These are phyloP conservation scores for Ogataea naganishii DNA, from an alignment of 805 yeast species.

Conservation along the genomic window DNA sequence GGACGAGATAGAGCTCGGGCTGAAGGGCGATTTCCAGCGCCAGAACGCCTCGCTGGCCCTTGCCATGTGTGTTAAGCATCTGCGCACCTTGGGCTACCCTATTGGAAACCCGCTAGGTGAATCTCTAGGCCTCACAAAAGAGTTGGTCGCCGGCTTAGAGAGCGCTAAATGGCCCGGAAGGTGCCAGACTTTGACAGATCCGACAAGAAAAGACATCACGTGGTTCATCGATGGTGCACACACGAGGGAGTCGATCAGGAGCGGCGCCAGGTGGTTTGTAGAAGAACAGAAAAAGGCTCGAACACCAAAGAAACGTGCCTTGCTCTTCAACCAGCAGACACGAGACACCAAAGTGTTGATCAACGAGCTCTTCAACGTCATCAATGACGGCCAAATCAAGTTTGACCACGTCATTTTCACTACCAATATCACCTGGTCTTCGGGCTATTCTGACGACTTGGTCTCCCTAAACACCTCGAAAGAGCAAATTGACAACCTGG, in stretches of 20 bases:
- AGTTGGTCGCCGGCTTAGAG: slow-evolving; percentile 51
- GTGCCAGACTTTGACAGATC: slow-evolving; percentile 58
- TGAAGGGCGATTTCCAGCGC: slow-evolving; percentile 78
- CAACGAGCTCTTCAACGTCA: slow-evolving; percentile 37
- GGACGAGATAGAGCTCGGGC: slow-evolving; percentile 46
- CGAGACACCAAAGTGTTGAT: slow-evolving; percentile 71
- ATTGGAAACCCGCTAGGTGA: slow-evolving; percentile 5
- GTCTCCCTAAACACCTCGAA: slow-evolving; percentile 79
- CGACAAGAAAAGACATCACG: slow-evolving; percentile 33
- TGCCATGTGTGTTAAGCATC: slow-evolving; percentile 54
- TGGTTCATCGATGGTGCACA: slow-evolving; percentile 97
- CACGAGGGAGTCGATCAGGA: slow-evolving; percentile 77
- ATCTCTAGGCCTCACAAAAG: slow-evolving; percentile 38
- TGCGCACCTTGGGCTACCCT: slow-evolving; percentile 34
- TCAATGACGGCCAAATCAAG: slow-evolving; percentile 25
- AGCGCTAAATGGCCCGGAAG: slow-evolving; percentile 90
- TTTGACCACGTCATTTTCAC: slow-evolving; percentile 81
- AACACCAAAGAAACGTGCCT: slow-evolving; percentile 30
- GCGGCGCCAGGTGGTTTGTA: slow-evolving; percentile 78
- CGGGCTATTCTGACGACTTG: slow-evolving; percentile 79
- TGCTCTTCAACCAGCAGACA: slow-evolving; percentile 90
- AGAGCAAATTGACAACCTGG: slow-evolving; percentile 68
- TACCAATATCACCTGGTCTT: slow-evolving; percentile 86
- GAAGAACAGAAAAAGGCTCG: slow-evolving; percentile 12
- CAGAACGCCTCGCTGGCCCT: slow-evolving; percentile 86